Conservation (phyloP, 2,329 filamentous ascomycete genomes). For the Sporothrix schenckii region DNA sequence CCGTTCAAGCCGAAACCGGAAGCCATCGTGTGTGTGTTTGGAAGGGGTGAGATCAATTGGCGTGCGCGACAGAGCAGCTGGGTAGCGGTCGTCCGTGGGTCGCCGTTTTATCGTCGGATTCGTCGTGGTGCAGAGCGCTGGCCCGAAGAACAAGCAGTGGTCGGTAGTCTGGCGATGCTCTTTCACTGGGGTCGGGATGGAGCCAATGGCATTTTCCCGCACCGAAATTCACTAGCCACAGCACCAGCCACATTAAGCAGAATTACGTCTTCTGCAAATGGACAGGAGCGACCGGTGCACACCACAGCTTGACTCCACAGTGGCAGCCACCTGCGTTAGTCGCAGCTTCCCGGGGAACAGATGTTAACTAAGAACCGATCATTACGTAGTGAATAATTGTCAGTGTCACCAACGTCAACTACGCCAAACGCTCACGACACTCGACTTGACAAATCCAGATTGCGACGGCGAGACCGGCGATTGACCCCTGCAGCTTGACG, state of each 20-base stretch:
- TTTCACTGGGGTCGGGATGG: conserved; percentile 4
- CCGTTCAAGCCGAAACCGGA: conserved; percentile 81
- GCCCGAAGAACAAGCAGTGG: neutral
- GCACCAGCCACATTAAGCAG: conserved; percentile 36
- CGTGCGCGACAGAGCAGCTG: conserved; percentile 6
- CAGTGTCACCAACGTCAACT: neutral
- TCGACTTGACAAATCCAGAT: neutral
- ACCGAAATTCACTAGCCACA: conserved; percentile 30
- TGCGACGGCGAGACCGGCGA: neutral
- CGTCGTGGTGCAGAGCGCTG: conserved; percentile 15
- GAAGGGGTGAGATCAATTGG: neutral
- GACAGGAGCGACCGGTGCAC: conserved; percentile 22
- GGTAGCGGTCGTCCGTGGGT: neutral
- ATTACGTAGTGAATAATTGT: conserved; percentile 14
- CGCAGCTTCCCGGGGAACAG: conserved; percentile 25
- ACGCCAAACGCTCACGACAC: conserved; percentile 10
- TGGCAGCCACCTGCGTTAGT: conserved; percentile 25
- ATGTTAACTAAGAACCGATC: conserved; percentile 8
- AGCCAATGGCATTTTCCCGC: conserved; percentile 18
- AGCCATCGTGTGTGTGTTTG: conserved; percentile 58
- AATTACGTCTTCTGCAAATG: conserved; percentile 36
- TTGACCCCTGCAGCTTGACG: neutral
- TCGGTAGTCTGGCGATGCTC: conserved; percentile 27
- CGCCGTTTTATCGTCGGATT: neutral
- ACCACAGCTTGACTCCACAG: conserved; percentile 17